Percentiles rank a stretch among this genome's conserved stretches.
Conservation (phyloP, 192 early-diverging fungal genomes). For the Jimgerdemannia flammicorona region DNA sequence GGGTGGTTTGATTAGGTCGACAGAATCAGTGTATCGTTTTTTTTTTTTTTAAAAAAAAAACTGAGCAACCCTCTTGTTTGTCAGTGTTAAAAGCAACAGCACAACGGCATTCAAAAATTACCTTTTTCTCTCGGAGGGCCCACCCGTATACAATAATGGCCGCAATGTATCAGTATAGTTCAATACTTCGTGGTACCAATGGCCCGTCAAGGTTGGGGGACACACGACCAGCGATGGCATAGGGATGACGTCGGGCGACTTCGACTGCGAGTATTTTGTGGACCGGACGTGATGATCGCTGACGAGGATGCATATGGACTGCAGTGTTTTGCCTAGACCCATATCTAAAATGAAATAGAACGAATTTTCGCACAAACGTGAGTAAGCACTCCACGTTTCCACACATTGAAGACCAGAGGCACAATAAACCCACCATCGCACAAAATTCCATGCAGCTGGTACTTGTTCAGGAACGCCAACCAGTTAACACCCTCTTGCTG, state of each 20-base stretch:
- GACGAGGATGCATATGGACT: constrained; percentile 93
- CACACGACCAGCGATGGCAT: constrained; percentile 91
- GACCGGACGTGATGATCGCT: constrained; percentile 80
- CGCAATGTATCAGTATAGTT: constrained; percentile 73
- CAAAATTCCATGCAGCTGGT: constrained; percentile 94
- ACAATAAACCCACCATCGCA: constrained; percentile 73
- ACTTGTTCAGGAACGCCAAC: constrained; percentile 96
- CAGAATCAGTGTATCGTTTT: background rate
- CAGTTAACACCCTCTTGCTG: constrained; percentile 99
- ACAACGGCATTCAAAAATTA: constrained; percentile 9
- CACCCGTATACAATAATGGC: constrained; percentile 85
- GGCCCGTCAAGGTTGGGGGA: constrained; percentile 91
- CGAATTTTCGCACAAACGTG: background rate
- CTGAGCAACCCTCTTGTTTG: constrained; percentile 1
- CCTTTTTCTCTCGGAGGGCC: constrained; percentile 68
- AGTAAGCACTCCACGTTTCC: background rate
- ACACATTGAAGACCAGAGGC: background rate
- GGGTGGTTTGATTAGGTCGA: background rate
- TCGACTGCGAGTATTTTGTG: constrained; percentile 44
- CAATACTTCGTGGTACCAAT: constrained; percentile 94
- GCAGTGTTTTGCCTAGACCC: constrained; percentile 97
- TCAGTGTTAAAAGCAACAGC: background rate
- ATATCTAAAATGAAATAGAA: constrained; percentile 58
- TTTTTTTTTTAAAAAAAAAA: too few species aligned
- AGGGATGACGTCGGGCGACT: constrained; percentile 62